Base-by-base conservation (phyloP, 148 eudicot genomes). In the Cornus florida region DNA sequence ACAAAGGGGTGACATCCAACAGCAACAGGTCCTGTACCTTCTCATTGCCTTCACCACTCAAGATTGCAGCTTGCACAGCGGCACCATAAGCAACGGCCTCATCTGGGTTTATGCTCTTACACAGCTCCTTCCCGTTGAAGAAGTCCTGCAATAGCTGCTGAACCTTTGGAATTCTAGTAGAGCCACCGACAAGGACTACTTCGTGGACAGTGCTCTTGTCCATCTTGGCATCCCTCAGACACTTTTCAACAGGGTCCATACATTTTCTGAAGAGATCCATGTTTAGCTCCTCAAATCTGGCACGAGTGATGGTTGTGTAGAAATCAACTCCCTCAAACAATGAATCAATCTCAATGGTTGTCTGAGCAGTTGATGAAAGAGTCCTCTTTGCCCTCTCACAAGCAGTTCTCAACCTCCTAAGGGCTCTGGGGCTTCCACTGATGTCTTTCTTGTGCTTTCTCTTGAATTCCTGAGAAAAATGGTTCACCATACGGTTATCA, bases 51-150 rank as follows among this genome's bases (percentile, higher is more conserved):
- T 74, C 84, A 14, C 84, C 84, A 41, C 79, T 81, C 76, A 84
- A 57, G 66, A 74, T 75, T 2, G 86, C 86, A 4, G 87, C 87
- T 59, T 84, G 87, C 4, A 84, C 87, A 3, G 87, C 82, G 14
- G 87, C 87, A 35, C 87, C 87, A 75, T 81, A 84, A 8, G 87
- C 87, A 70, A 84, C 84, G 10, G 84, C 87, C 28, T 84, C 87
- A 65, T 84, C 87, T 0, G 87, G 82, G 56, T 84, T 81, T 10
- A 84, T 78, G 65, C 82, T 81, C 75, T 75, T 84, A 65, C 84
- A 84, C 11, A 84, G 66, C 71, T 84, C 84, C 71, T 84, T 84
- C 7, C 87, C 87, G 48, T 75, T 74, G 77, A 84, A 84, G 67
- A 84, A 84, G 17, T 81, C 81, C 57, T 84, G 81, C 75, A 84